Evolutionary conservation across 1,284 basidiomycete genomes (phyloP), one percentile per base, ranked within the genome.

Genomic region (Cutaneotrichosporon sp.): DNA sequence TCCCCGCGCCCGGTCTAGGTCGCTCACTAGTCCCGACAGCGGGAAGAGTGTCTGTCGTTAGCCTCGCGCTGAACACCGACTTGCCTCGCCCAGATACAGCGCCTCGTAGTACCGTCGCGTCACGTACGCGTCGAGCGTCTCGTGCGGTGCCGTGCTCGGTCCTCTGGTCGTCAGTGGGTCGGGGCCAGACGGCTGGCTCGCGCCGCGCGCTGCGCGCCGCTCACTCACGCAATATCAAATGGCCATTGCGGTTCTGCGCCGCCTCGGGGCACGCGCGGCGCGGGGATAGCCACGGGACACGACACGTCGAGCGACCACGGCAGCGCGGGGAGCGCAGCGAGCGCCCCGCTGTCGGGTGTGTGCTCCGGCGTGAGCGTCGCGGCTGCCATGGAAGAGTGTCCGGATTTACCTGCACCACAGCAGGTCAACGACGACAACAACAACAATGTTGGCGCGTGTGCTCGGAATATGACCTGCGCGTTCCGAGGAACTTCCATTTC

Each of bases 31-130:
- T 10, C 56, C 61, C 14, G 65, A 30, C 17, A 70, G 51, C 15
- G 71, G 63, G 10, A 57, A 52, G 12, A 72, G 52, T 8, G 49
- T 41, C 66, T 69, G 39, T 15, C 3, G 49, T 48, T n/a, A 40
- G 42, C 34, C 17, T 20, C 4, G 18, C 10, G 5, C 33, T 21
- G 12, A 4, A 7, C 20, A 37, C 17, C 9, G 4, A 56, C 67
- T 55, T 26, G 67, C 64, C 26, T 72, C 69, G 12, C 68, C 56
- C 3, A 73, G 53, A 37, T 61, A 68, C 7, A 73, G 53, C 3
- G 70, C 65, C 51, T 72, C 70, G 22, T 62, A 53, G 46, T 73
- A 73, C 22, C 70, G 55, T 13, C 67, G 49, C 12, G 46, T 51
- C 0, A 67, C 15, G 46, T 55, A 69, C 7, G 30, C 46, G 1